Percentiles rank a stretch among this genome's conserved stretches.
Evolutionary conservation across 352 stramenopile species (phyloP).

Genomic region (Phytophthora foliorum): DNA sequence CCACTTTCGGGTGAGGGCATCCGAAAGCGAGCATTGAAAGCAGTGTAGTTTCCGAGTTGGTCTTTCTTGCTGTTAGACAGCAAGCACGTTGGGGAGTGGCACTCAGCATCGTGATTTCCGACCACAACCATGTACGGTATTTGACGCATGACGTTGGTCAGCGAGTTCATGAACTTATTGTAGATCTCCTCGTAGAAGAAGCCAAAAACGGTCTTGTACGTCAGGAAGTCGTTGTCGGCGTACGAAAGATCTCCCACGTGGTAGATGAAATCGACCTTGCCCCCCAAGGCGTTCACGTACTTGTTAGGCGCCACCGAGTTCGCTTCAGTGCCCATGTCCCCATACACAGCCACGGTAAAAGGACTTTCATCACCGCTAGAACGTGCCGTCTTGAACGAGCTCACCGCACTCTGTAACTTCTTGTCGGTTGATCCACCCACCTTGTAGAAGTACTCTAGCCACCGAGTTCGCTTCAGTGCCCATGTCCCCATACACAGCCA

Average conservation of each 20-base stretch:
- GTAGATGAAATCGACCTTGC: constrained; percentile 51
- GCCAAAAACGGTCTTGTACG: constrained; percentile 27
- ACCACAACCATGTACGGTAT: constrained; percentile 81
- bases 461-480: constrained; percentile 46
- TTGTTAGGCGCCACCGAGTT: constrained; percentile 44
- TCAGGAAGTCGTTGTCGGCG: constrained; percentile 52
- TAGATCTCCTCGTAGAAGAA: constrained; percentile 63
- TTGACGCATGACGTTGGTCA: constrained; percentile 50
- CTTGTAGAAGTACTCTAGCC: too few species aligned
- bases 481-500: constrained; percentile 54
- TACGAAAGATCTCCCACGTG: constrained; percentile 59
- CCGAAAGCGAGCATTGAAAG: constrained; percentile 56
- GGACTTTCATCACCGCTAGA: constrained; percentile 33
- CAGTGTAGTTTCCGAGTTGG: constrained; percentile 65
- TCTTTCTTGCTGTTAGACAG: constrained; percentile 34
- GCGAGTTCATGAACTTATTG: constrained; percentile 77
- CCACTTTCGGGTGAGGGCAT: constrained; percentile 54
- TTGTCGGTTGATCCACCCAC: constrained; percentile 25
- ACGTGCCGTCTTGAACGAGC: constrained; percentile 61
- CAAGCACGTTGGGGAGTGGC: constrained; percentile 46
- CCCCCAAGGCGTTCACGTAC: constrained; percentile 33
- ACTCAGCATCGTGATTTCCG: constrained; percentile 61
- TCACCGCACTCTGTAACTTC: constrained; percentile 34
- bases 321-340: constrained; percentile 48
- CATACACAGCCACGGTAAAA: constrained; percentile 49